These are phyloP conservation scores for Blepharisma stoltei DNA, from an alignment of 73 alveolate genomes.

Conservation along the genomic window DNA sequence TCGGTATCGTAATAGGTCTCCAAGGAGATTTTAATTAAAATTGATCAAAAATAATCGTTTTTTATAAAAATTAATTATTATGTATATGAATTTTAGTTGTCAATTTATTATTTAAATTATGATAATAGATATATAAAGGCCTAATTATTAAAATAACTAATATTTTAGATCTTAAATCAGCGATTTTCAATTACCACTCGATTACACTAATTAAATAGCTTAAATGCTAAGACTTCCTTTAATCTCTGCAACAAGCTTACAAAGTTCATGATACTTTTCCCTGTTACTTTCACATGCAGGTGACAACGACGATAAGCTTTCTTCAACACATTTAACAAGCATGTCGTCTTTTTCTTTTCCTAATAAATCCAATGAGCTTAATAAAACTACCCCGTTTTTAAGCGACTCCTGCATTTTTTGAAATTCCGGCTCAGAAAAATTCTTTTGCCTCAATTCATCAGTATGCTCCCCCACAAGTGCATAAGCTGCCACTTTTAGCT, in stretches of 20 bases:
- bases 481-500: conserved; percentile 9
- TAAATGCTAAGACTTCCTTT: background rate
- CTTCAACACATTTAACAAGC: conserved; percentile 8
- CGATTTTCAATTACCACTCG: too few species aligned
- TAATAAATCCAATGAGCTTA: conserved; percentile 2
- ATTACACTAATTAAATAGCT: too few species aligned
- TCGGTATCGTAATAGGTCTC: too few species aligned
- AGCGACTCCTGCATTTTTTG: background rate
- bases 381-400: conserved; percentile 4
- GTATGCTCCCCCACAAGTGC: background rate
- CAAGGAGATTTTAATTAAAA: too few species aligned
- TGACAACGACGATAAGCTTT: background rate
- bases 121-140: too few species aligned
- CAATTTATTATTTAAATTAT: too few species aligned
- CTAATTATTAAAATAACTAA: too few species aligned
- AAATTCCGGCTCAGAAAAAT: conserved; percentile 8
- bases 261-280: conserved; percentile 13
- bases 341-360: background rate
- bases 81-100: too few species aligned
- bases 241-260: conserved; percentile 17
- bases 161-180: too few species aligned
- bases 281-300: conserved; percentile 29
- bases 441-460: background rate
- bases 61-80: too few species aligned
- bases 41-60: too few species aligned